Percentiles rank a stretch among this genome's conserved stretches.
Evolutionary conservation across 495 filamentous ascomycete genomes (phyloP).

Genomic region (Sordaria brevicollis): DNA sequence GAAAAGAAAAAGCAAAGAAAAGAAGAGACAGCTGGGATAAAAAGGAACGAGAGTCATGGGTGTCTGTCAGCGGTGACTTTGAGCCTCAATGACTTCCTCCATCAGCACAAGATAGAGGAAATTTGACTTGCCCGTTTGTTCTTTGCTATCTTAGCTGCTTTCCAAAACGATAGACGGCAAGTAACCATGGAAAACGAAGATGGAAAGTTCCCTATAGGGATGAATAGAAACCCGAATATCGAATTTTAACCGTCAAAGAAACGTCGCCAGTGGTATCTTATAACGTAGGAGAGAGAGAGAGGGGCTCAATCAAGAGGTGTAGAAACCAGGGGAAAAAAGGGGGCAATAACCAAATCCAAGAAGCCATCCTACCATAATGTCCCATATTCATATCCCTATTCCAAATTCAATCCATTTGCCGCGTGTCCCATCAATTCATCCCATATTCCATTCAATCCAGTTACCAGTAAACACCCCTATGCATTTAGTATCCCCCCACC

Average conservation of each 20-base stretch:
- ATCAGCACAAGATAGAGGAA: background rate
- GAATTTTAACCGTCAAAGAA: background rate
- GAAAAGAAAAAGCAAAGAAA: too few relatives aligned
- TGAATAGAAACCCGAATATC: background rate
- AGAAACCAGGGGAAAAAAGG: background rate
- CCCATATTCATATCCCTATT: background rate
- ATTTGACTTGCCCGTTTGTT: background rate
- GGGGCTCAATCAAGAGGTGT: too few relatives aligned
- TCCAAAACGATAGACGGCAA: too few relatives aligned
- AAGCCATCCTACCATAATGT: background rate
- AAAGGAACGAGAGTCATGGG: background rate
- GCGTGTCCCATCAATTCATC: background rate
- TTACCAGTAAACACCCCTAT: background rate
- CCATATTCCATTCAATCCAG: background rate
- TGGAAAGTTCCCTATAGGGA: background rate
- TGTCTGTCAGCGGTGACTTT: background rate
- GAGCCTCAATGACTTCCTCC: background rate
- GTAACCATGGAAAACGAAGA: background rate
- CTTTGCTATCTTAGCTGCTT: background rate
- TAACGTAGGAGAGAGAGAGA: background rate
- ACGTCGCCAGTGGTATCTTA: background rate
- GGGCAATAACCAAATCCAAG: background rate
- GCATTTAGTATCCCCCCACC: constrained; percentile 2
- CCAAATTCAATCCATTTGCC: background rate
- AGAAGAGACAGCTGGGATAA: too few relatives aligned